Percentiles rank a stretch among this genome's conserved stretches.
Conservation (phyloP, 2,329 filamentous ascomycete genomes). For the Epichloe typhina region DNA sequence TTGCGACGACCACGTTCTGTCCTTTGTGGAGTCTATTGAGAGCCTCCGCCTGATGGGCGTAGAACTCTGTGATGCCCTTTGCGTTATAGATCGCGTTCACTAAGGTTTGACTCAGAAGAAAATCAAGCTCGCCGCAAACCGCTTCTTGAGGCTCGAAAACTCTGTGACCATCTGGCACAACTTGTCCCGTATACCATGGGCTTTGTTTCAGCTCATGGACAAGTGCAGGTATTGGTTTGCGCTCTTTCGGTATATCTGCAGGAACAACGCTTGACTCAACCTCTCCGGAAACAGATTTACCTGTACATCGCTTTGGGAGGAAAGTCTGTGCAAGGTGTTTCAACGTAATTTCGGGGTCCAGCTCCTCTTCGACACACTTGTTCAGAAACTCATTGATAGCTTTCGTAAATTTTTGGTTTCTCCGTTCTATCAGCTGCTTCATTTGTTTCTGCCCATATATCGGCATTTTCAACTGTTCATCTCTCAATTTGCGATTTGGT, state of each 20-base stretch:
- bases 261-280: constrained; percentile 39
- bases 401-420: constrained; percentile 69
- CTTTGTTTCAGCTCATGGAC: constrained; percentile 68
- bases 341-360: constrained; percentile 57
- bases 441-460: constrained; percentile 90
- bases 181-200: constrained; percentile 83
- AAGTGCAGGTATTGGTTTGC: constrained; percentile 73
- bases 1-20: constrained; percentile 80
- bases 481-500: constrained; percentile 51
- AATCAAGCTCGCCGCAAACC: constrained; percentile 71
- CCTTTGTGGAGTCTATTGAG: constrained; percentile 79
- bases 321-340: constrained; percentile 42
- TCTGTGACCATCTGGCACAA: constrained; percentile 84
- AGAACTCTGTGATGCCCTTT: constrained; percentile 72
- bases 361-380: constrained; percentile 47
- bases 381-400: constrained; percentile 69
- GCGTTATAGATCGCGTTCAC: constrained; percentile 97
- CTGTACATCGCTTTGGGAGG: constrained; percentile 46
- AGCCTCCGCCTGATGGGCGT: constrained; percentile 84
- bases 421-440: constrained; percentile 75
- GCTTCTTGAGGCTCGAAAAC: constrained; percentile 79
- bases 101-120: constrained; percentile 74
- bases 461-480: constrained; percentile 81
- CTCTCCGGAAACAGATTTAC: constrained; percentile 16
- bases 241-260: constrained; percentile 61